Base-by-base conservation (phyloP, 2,329 filamentous ascomycete species). In the Sclerotinia borealis region DNA sequence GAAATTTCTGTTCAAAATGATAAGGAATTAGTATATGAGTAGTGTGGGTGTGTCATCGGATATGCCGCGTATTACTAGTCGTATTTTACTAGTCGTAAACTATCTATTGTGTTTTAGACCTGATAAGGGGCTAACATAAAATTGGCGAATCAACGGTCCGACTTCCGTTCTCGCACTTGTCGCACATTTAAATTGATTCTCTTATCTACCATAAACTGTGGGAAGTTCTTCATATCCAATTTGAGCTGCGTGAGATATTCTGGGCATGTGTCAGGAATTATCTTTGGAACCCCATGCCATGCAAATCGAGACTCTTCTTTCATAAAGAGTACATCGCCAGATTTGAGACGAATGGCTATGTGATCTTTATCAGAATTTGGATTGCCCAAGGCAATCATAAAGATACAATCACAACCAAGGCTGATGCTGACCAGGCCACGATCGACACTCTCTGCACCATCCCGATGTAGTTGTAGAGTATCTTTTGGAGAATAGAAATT, bases 221-320 rank as follows among this genome's bases (percentile, higher is more conserved):
- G 83, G 91, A 92, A 97, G 47, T 80, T 79, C 58, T 78, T 48
- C 41, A 37, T 61, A 37, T 64, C 64, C 11, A 75, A 79, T 10
- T 93, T 93, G 93, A 93, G 98, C 48, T 88, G 79, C 63, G 80
- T 77, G 56, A 98, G 76, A 75, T 87, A 90, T 0, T 78, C 78
- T 0, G 93, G 93, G 76, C 93, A 98, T 0, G 91, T 96, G 1
- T 79, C 84, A 52, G 85, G 83, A 41, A 97, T 73, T 15, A 98
- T 88, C 74, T 93, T 95, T 7, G 95, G 93, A 15, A 98, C 92
- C 15, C 91, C 93, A 77, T 98, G 95, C 93, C 93, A 98, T 2
- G 93, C 93, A 76, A 92, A 96, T 49, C 95, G 82, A 4, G 91
- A 89, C 64, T 86, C 81, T 25, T 89, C 84, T 56, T 85, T 87